phyloP scores from a whole-genome alignment of 768 basidiomycete species.

The Russula dissimulans region DNA sequence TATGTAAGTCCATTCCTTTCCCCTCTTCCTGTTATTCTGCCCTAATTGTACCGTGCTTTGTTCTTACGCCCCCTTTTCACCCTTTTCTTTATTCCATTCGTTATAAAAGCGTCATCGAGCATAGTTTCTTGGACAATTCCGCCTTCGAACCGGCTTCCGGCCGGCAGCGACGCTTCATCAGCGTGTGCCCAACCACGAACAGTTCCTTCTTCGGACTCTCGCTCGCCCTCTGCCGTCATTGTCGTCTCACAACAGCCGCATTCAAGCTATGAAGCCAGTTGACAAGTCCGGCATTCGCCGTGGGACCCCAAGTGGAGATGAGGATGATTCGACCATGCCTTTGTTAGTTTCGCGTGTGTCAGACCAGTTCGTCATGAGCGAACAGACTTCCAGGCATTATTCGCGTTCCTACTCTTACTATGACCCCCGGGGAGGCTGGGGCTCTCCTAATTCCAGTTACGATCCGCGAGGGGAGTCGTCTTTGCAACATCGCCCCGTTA shows the following conservation, averaged over 20 bases:
- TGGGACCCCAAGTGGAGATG: slow-evolving; percentile 19
- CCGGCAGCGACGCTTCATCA: slow-evolving; percentile 11
- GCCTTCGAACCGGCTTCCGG: slow-evolving; percentile 10
- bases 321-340: slow-evolving; percentile 19
- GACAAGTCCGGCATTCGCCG: slow-evolving; percentile 32
- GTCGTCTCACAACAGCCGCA: slow-evolving; percentile 36
- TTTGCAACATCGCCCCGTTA: slow-evolving; percentile 44
- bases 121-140: not conserved
- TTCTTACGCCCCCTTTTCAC: not conserved
- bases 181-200: slow-evolving; percentile 2
- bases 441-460: slow-evolving; percentile 32
- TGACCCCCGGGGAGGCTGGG: slow-evolving; percentile 37
- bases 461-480: slow-evolving; percentile 43
- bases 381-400: slow-evolving; percentile 44
- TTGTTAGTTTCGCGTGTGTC: slow-evolving; percentile 34
- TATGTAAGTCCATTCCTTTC: slow-evolving; percentile 18
- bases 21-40: not conserved
- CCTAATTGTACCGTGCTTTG: not conserved
- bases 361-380: slow-evolving; percentile 29
- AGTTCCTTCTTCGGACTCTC: slow-evolving; percentile 7
- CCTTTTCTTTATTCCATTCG: not conserved
- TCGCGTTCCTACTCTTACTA: slow-evolving; percentile 34
- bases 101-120: slow-evolving; percentile 1
- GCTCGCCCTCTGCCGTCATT: slow-evolving; percentile 28
- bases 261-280: slow-evolving; percentile 29